These are phyloP conservation scores for Ceratobasidium sp. DNA, from an alignment of 1,284 basidiomycete species.

Conservation along the genomic window DNA sequence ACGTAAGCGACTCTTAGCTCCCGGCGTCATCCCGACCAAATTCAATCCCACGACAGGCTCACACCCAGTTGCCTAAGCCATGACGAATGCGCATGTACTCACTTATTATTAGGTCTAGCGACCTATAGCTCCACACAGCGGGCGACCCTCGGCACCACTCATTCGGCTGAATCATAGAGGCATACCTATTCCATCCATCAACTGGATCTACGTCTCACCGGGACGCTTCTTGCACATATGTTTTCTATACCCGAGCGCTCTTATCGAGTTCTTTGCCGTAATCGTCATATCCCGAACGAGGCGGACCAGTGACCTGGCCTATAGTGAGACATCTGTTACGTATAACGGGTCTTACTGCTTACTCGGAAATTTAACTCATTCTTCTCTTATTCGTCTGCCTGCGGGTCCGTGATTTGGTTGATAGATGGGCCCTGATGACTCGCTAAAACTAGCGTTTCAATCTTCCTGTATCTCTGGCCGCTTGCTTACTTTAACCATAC, in stretches of 20 bases:
- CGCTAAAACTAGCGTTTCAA: no score
- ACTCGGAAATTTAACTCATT: no score
- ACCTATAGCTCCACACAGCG: background rate
- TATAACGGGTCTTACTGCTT: no score
- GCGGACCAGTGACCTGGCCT: background rate
- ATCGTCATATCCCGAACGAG: slow-evolving; percentile 6
- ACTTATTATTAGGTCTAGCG: background rate
- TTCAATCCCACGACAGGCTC: no score
- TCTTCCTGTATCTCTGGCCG: no score
- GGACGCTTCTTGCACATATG: slow-evolving; percentile 9
- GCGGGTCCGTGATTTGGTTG: no score
- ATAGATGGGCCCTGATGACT: no score
- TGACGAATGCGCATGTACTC: background rate
- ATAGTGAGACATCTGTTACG: background rate
- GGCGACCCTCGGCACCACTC: slow-evolving; percentile 64
- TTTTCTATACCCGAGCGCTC: slow-evolving; percentile 21
- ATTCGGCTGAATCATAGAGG: slow-evolving; percentile 16
- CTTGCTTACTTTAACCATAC: background rate
- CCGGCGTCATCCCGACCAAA: no score
- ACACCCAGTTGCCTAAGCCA: no score
- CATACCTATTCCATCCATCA: slow-evolving; percentile 25
- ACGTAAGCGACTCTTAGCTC: no score
- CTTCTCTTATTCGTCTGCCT: no score
- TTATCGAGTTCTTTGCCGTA: slow-evolving; percentile 17
- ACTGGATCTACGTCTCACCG: background rate